Percentiles rank a stretch among this genome's conserved stretches.
These are phyloP conservation scores for Sutorius eximius DNA, from an alignment of 1,284 basidiomycete species.

Conservation along the genomic window DNA sequence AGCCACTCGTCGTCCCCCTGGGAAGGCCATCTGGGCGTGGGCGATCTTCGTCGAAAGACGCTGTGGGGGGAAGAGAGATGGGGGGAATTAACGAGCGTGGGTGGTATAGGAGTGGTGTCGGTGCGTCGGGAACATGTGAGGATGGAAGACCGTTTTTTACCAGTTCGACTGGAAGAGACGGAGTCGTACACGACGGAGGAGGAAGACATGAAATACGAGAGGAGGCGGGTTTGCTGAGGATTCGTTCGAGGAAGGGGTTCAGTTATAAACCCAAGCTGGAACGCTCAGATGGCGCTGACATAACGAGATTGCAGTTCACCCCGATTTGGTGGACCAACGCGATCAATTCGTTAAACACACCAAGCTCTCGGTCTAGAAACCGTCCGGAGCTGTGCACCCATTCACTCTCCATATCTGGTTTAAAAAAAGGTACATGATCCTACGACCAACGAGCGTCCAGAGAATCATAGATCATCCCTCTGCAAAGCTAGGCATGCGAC, in stretches of 20 bases:
- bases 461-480: constrained; percentile 23
- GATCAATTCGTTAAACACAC: constrained; percentile 25
- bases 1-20: constrained; percentile 58
- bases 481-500: constrained; percentile 19
- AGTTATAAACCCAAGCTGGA: constrained; percentile 20
- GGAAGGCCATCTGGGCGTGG: constrained; percentile 40
- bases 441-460: constrained; percentile 13
- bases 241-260: background rate
- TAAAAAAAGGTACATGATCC: constrained; percentile 21
- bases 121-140: constrained; percentile 13
- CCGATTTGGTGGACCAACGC: constrained; percentile 16
- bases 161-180: background rate
- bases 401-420: constrained; percentile 6
- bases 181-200: constrained; percentile 18
- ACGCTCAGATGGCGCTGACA: constrained; percentile 28
- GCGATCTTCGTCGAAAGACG: constrained; percentile 43
- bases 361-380: constrained; percentile 27
- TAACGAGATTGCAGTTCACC: constrained; percentile 18
- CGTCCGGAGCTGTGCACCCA: constrained; percentile 17
- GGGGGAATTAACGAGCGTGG: constrained; percentile 54
- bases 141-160: constrained; percentile 19
- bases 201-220: constrained; percentile 17
- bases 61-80: constrained; percentile 50
- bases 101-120: constrained; percentile 49
- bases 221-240: constrained; percentile 13